Conservation (phyloP, 768 basidiomycete genomes). For the Crepidotus variabilis region DNA sequence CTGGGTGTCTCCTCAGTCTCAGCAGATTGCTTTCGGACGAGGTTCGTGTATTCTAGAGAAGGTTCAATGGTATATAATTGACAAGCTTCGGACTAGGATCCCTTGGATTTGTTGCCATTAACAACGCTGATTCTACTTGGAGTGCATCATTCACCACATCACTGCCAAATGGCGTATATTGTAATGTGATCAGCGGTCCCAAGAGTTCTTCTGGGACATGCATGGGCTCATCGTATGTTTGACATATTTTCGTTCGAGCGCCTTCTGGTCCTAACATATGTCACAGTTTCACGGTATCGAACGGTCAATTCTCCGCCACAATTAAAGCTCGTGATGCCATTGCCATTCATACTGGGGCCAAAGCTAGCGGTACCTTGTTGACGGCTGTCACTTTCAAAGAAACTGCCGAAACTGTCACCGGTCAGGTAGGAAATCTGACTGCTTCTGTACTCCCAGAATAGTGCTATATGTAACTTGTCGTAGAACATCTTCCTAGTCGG, state of each 20-base stretch:
- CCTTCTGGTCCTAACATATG: background rate
- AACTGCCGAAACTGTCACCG: constrained; percentile 51
- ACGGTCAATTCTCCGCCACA: constrained; percentile 45
- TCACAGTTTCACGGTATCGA: constrained; percentile 45
- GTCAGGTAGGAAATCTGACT: constrained; percentile 38
- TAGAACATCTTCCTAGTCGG: constrained; percentile 63
- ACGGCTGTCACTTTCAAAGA: constrained; percentile 43
- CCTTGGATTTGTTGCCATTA: constrained; percentile 62
- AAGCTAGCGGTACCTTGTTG: constrained; percentile 24
- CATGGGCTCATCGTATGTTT: constrained; percentile 45
- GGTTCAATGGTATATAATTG: background rate
- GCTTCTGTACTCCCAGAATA: background rate
- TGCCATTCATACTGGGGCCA: constrained; percentile 50
- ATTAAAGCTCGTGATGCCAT: constrained; percentile 50
- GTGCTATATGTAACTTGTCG: background rate
- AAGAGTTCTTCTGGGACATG: constrained; percentile 35
- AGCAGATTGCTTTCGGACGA: constrained; percentile 66
- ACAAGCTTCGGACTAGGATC: constrained; percentile 31
- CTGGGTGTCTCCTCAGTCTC: constrained; percentile 54
- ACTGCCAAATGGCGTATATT: constrained; percentile 55
- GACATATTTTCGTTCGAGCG: background rate
- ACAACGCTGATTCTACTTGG: constrained; percentile 59
- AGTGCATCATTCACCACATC: constrained; percentile 52
- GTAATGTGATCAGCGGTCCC: constrained; percentile 57
- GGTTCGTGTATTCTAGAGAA: constrained; percentile 30